These are phyloP conservation scores for Alternaria sp. DNA, from an alignment of 2,329 filamentous ascomycete species.

Conservation along the genomic window DNA sequence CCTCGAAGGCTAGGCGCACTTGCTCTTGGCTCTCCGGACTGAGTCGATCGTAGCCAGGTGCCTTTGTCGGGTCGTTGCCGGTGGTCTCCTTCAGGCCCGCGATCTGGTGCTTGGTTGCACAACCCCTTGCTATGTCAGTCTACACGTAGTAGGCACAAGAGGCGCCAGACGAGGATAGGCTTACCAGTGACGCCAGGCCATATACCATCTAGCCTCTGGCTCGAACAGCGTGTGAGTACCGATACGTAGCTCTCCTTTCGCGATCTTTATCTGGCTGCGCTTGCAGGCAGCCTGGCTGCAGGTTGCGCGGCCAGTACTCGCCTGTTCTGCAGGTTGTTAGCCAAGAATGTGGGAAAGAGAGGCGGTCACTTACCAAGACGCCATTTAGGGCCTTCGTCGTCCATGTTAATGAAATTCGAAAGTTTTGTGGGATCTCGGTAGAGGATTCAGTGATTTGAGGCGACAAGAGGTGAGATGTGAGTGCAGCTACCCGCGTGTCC, in stretches of 20 bases:
- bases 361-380: slow-evolving; percentile 12
- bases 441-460: no score
- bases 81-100: slow-evolving; percentile 66
- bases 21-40: slow-evolving; percentile 73
- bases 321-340: slow-evolving; percentile 14
- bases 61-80: slow-evolving; percentile 63
- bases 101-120: slow-evolving; percentile 78
- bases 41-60: slow-evolving; percentile 82
- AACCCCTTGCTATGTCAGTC: slow-evolving; percentile 68
- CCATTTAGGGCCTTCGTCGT: slow-evolving; percentile 20
- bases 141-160: no score
- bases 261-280: slow-evolving; percentile 62
- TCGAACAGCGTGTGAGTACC: slow-evolving; percentile 68
- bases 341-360: not conserved
- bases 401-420: not conserved
- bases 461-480: not conserved
- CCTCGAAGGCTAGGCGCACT: slow-evolving; percentile 72
- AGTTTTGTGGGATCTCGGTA: not conserved
- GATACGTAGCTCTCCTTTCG: slow-evolving; percentile 78
- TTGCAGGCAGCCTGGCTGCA: slow-evolving; percentile 79
- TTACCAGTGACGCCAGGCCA: slow-evolving; percentile 82
- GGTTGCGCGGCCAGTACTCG: slow-evolving; percentile 1
- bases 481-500: not conserved
- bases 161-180: slow-evolving; percentile 22
- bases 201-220: slow-evolving; percentile 61